phyloP scores from a whole-genome alignment of 805 yeast species.

The Scheffersomyces amazonensis region DNA sequence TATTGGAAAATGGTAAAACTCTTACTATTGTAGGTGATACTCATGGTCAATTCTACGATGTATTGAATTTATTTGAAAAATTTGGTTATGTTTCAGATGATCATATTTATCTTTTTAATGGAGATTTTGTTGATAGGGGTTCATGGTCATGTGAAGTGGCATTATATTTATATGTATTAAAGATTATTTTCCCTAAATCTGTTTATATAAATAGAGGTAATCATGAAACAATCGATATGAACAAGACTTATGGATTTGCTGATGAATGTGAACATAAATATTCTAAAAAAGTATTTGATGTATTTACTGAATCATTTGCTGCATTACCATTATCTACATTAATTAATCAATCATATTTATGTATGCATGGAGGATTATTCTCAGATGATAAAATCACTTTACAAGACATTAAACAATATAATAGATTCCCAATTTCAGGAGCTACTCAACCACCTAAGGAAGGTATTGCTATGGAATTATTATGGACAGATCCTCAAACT shows the following conservation, averaged over 20 bases:
- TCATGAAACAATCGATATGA: conserved; percentile 97
- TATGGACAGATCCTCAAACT: conserved; percentile 96
- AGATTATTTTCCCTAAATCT: conserved; percentile 67
- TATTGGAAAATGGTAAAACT: conserved; percentile 32
- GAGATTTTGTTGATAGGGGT: conserved; percentile 97
- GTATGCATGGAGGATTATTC: conserved; percentile 95
- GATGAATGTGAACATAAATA: conserved; percentile 94
- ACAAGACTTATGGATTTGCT: conserved; percentile 92
- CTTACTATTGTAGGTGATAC: conserved; percentile 96
- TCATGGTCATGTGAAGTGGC: conserved; percentile 99
- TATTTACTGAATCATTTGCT: conserved; percentile 84
- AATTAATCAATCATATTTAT: conserved; percentile 73
- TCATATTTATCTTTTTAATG: conserved; percentile 86
- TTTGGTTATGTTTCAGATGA: conserved; percentile 67
- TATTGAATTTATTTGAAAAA: conserved; percentile 69
- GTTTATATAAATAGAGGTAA: conserved; percentile 88
- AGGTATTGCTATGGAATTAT: conserved; percentile 92
- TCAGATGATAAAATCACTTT: conserved; percentile 70
- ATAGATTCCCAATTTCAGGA: conserved; percentile 55
- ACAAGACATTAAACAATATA: conserved; percentile 68
- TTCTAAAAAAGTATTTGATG: conserved; percentile 70
- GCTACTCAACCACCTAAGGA: conserved; percentile 81
- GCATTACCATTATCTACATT: conserved; percentile 83
- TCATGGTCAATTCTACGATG: conserved; percentile 94
- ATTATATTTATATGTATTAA: conserved; percentile 69